phyloP scores from a whole-genome alignment of 75 land plant genomes.

The Gnetum montanum region DNA sequence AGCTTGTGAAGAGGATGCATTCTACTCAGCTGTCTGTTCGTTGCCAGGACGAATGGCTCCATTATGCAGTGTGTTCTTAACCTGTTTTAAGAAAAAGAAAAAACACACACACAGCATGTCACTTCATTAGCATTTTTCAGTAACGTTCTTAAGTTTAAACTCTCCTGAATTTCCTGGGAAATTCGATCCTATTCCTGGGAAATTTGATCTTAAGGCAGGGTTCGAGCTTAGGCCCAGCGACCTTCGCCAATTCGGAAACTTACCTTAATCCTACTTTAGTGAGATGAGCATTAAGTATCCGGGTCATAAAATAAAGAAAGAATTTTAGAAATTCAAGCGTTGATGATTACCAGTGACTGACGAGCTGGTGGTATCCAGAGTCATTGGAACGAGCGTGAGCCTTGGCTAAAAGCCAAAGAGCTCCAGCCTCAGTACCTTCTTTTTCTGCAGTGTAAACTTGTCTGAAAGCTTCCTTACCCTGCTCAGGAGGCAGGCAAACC shows the following conservation, averaged over 20 bases:
- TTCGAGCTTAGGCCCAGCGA: neutral
- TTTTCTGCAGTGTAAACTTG: constrained; percentile 29
- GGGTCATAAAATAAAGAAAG: neutral
- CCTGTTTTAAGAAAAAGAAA: constrained; percentile 7
- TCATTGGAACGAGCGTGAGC: constrained; percentile 9
- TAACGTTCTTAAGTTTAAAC: neutral
- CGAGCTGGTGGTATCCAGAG: constrained; percentile 17
- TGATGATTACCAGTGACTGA: constrained; percentile 15
- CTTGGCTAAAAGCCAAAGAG: constrained; percentile 21
- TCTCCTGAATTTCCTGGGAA: neutral
- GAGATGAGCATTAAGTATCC: neutral
- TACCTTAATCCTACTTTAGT: neutral
- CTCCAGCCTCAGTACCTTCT: constrained; percentile 25
- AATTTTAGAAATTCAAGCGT: neutral
- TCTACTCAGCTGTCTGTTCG: constrained; percentile 22
- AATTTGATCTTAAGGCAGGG: neutral
- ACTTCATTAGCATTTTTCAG: constrained; percentile 4
- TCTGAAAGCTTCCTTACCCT: constrained; percentile 23
- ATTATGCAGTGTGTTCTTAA: constrained; percentile 20
- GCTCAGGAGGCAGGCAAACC: constrained; percentile 11
- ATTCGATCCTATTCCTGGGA: constrained; percentile 9
- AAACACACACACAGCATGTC: neutral
- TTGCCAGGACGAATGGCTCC: constrained; percentile 33
- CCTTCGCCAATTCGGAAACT: neutral
- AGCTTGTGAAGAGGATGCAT: constrained; percentile 23